Evolutionary conservation across 116 monocot species (phyloP).

Genomic region (Cymodocea nodosa): DNA sequence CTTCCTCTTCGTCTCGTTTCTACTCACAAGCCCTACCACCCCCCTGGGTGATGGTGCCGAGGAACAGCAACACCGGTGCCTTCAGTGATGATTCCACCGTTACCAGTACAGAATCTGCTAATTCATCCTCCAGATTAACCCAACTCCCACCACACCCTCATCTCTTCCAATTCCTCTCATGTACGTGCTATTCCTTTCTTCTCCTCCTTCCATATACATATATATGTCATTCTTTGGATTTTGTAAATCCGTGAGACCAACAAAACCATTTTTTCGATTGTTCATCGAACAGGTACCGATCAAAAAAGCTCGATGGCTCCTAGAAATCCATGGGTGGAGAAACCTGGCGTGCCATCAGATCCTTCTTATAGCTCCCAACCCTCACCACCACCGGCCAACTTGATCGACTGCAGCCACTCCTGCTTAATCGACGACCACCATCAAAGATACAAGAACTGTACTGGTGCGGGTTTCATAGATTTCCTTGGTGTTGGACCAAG

Average conservation of each 20-base stretch:
- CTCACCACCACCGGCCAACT: neutral
- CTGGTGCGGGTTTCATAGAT: constrained; percentile 37
- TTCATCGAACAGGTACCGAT: too few species aligned
- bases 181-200: neutral
- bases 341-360: too few species aligned
- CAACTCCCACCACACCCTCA: neutral
- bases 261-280: too few species aligned
- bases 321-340: too few species aligned
- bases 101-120: constrained; percentile 25
- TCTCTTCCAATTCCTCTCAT: neutral
- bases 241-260: too few species aligned
- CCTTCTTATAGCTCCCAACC: too few species aligned
- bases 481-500: constrained; percentile 58
- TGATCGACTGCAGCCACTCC: neutral
- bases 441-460: neutral
- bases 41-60: neutral
- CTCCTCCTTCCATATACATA: too few species aligned
- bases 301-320: too few species aligned
- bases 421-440: too few species aligned
- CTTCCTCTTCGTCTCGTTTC: neutral
- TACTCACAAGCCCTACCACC: neutral
- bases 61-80: constrained; percentile 11
- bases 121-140: constrained; percentile 9
- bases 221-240: too few species aligned
- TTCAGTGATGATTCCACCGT: constrained; percentile 39